Evolutionary conservation across 2,329 filamentous ascomycete species (phyloP), one percentile per base, ranked within the genome.

Genomic region (Hortaea sp.): DNA sequence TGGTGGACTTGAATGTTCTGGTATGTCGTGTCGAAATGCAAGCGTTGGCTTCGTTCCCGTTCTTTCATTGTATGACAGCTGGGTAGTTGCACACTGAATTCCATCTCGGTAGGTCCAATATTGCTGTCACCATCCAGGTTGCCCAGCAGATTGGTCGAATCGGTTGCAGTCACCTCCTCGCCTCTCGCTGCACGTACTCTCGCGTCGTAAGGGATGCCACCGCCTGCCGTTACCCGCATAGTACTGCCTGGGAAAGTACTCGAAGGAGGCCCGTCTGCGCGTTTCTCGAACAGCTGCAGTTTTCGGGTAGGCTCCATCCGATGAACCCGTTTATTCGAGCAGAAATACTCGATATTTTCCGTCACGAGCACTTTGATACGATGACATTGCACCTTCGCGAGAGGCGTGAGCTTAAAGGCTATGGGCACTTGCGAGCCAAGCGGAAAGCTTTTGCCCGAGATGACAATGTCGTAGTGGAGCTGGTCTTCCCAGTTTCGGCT

Each of bases 401-500:
- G 69, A 0, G 89, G 89, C 0, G 88, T 95, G 53, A 95, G 74
- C 66, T 94, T 95, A 72, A 95, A 94, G 1, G 88, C 88, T 49
- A 95, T 92, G 1, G 89, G 89, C 11, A 95, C 87, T 57, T 85
- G 85, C 35, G 84, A 78, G 11, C 89, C 89, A 13, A 95, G 77
- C 0, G 89, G 87, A 49, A 95, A 95, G 0, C 88, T 94, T 73
- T 95, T 95, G 45, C 89, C 89, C 1, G 88, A 95, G 45, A 95
- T 94, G 62, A 95, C 83, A 56, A 95, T 95, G 59, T 95, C 89
- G 67, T 95, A 95, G 60, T 94, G 88, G 30, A 95, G 72, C 60
- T 95, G 89, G 56, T 95, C 88, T 63, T 95, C 89, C 89, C 89
- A 95, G 51, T 87, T 88, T 13, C 89, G 76, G 53, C 85, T 90